Percentiles rank a stretch among this genome's conserved stretches.
Evolutionary conservation across 2,329 filamentous ascomycete species (phyloP).

Genomic region (Fusarium pseudoanthophilum): DNA sequence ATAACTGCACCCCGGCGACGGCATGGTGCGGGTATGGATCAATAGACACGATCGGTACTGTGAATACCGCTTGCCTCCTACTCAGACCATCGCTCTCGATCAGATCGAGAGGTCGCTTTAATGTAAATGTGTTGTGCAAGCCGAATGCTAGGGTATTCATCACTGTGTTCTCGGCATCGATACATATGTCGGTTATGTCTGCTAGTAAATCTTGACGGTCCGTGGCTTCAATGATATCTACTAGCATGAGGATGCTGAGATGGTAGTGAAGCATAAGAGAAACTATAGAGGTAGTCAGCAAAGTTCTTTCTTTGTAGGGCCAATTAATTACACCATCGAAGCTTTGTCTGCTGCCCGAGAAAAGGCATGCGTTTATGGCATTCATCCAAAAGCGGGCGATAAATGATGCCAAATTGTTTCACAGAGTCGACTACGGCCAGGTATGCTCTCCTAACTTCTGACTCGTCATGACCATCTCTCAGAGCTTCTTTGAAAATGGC

Average conservation of each 20-base stretch:
- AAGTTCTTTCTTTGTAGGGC: accelerated
- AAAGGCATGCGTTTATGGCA: constrained; percentile 49
- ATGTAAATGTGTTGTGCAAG: constrained; percentile 43
- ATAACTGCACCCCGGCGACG: constrained; percentile 46
- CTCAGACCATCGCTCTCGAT: neutral
- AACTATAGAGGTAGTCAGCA: constrained; percentile 23
- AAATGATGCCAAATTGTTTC: constrained; percentile 44
- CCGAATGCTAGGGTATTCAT: constrained; percentile 49
- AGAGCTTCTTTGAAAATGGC: constrained; percentile 49
- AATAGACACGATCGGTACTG: constrained; percentile 47
- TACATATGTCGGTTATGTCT: constrained; percentile 39
- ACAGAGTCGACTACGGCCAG: constrained; percentile 41
- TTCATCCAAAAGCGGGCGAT: constrained; percentile 44
- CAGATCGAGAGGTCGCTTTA: constrained; percentile 10
- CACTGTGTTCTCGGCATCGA: constrained; percentile 46
- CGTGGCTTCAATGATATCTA: constrained; percentile 46
- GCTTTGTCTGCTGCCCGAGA: constrained; percentile 45
- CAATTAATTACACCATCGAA: constrained; percentile 45
- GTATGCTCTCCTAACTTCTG: constrained; percentile 44
- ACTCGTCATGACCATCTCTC: constrained; percentile 47
- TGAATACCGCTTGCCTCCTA: constrained; percentile 16
- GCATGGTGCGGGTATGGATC: constrained; percentile 49
- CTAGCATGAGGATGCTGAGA: constrained; percentile 47
- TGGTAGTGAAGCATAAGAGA: constrained; percentile 50
- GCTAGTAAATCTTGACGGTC: constrained; percentile 43